Percentiles rank a stretch among this genome's conserved stretches.
phyloP scores from a whole-genome alignment of 108 stramenopile species.

The Skeletonema marinoi region DNA sequence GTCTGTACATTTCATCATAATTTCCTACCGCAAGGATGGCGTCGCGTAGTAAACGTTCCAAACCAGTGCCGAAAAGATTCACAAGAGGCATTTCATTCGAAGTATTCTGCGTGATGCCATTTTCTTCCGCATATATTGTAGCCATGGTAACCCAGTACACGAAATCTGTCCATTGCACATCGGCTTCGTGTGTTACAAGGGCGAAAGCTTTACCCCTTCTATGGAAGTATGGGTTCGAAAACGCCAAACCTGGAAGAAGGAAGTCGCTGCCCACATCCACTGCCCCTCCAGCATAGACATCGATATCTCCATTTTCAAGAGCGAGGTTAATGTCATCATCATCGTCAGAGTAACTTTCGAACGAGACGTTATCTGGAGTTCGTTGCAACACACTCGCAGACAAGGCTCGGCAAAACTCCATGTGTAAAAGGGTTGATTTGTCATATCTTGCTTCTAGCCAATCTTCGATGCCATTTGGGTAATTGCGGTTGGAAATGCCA shows the following conservation, averaged over 20 bases:
- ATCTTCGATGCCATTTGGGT: too few species aligned
- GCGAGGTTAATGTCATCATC: too few species aligned
- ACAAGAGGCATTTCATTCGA: conserved; percentile 23
- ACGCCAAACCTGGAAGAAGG: too few species aligned
- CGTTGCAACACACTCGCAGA: conserved; percentile 40
- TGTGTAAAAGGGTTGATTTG: conserved; percentile 22
- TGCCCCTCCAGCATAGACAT: neutral
- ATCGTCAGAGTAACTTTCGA: conserved; percentile 8
- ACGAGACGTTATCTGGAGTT: conserved; percentile 9
- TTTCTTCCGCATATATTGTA: conserved; percentile 47
- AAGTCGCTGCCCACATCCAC: too few species aligned
- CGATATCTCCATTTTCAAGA: neutral
- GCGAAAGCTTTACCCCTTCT: conserved; percentile 11
- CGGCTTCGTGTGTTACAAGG: conserved; percentile 39
- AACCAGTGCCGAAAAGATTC: conserved; percentile 15
- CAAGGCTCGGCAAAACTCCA: conserved; percentile 48
- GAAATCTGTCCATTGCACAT: conserved; percentile 45
- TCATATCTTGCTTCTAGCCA: too few species aligned
- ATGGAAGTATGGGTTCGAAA: too few species aligned
- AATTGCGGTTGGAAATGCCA: conserved; percentile 16
- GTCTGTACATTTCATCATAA: conserved; percentile 31
- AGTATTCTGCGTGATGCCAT: conserved; percentile 28
- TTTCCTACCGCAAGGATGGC: conserved; percentile 27
- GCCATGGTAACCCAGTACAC: conserved; percentile 40
- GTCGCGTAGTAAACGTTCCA: neutral